phyloP scores from a whole-genome alignment of 805 yeast genomes.

The Metschnikowia hibisci region DNA sequence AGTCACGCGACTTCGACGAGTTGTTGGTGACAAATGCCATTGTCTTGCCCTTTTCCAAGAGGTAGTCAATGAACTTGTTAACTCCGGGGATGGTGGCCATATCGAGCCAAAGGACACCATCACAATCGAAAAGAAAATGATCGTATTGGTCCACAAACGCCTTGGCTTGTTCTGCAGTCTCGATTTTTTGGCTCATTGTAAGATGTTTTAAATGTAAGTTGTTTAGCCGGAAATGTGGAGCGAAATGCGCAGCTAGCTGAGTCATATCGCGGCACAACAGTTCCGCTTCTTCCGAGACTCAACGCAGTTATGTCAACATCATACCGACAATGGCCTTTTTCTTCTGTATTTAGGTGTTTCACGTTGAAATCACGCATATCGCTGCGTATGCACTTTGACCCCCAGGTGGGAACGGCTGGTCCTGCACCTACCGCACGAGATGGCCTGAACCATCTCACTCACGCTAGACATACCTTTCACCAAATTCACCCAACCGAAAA shows the following conservation, averaged over 20 bases:
- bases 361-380: too few species aligned
- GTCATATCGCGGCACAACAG: too few species aligned
- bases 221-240: too few species aligned
- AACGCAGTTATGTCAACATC: too few species aligned
- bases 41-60: constrained; percentile 23
- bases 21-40: constrained; percentile 38
- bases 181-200: constrained; percentile 1
- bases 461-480: not conserved
- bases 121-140: constrained; percentile 40
- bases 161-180: constrained; percentile 17
- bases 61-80: constrained; percentile 21
- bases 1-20: constrained; percentile 32
- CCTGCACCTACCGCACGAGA: too few species aligned
- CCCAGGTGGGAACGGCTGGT: too few species aligned
- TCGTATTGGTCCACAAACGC: constrained; percentile 28
- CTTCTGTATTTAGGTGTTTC: too few species aligned
- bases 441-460: not conserved
- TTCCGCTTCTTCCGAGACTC: too few species aligned
- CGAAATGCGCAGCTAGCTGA: too few species aligned
- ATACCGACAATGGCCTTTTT: too few species aligned
- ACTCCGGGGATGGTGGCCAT: constrained; percentile 33
- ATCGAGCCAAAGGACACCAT: constrained; percentile 42
- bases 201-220: too few species aligned
- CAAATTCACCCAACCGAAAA: not conserved
- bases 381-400: too few species aligned